A percentile compares a stretch with the other conserved stretches of the same genome.
Evolutionary conservation across 306 rosid species (phyloP).

Genomic region (Vigna nakashimae): DNA sequence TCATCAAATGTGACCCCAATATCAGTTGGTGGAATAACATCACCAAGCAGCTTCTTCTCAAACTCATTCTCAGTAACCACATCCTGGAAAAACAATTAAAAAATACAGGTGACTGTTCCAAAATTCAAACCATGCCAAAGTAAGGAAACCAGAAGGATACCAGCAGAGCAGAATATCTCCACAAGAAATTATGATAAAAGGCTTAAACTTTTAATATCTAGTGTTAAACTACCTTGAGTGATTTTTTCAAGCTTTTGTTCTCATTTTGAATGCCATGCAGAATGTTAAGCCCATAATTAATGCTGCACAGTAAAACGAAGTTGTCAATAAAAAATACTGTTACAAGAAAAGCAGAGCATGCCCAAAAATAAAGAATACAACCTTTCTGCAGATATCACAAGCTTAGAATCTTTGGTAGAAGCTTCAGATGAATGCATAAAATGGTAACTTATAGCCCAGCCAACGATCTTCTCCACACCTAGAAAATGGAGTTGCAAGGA

Average conservation of each 20-base stretch:
- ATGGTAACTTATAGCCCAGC: slow-evolving; percentile 94
- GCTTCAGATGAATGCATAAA: slow-evolving; percentile 74
- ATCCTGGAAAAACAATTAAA: slow-evolving; percentile 64
- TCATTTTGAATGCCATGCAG: slow-evolving; percentile 80
- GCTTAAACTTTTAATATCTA: not conserved
- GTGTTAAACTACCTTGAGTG: slow-evolving; percentile 68
- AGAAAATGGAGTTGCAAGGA: slow-evolving; percentile 8
- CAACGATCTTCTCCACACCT: slow-evolving; percentile 91
- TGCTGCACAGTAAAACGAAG: slow-evolving; percentile 59
- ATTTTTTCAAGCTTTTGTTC: slow-evolving; percentile 77
- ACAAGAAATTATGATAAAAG: slow-evolving; percentile 10
- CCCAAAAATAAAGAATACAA: slow-evolving; percentile 43
- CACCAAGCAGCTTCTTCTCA: slow-evolving; percentile 93
- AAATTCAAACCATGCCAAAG: not conserved
- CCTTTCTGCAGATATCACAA: slow-evolving; percentile 82
- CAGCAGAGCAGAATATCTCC: not conserved
- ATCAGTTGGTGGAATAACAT: slow-evolving; percentile 96
- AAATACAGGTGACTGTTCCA: slow-evolving; percentile 14
- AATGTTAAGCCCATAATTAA: slow-evolving; percentile 74
- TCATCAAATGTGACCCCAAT: slow-evolving; percentile 96
- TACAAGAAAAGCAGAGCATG: not conserved
- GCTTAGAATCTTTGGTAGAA: slow-evolving; percentile 71
- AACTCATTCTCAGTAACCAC: slow-evolving; percentile 95
- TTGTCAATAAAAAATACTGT: slow-evolving; percentile 33
- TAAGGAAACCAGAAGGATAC: slow-evolving; percentile 19